These are phyloP conservation scores for Phaeodactylum tricornutum DNA, from an alignment of 108 stramenopile genomes.

Conservation along the genomic window DNA sequence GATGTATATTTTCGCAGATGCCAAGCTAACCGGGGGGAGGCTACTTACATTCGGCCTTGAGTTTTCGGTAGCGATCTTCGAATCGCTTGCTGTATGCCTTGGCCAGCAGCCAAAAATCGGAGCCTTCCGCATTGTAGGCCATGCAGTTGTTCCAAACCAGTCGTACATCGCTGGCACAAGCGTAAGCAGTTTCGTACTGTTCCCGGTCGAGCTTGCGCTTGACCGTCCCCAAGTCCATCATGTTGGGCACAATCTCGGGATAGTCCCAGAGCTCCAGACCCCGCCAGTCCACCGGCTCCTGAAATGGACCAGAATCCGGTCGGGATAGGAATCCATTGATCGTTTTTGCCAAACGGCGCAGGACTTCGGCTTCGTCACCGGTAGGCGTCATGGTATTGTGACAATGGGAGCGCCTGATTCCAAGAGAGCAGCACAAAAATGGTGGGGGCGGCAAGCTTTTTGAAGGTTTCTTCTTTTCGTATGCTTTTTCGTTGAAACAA, in stretches of 20 bases:
- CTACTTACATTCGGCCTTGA: constrained; percentile 52
- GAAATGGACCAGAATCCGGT: constrained; percentile 69
- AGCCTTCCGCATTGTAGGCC: constrained; percentile 91
- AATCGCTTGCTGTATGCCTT: constrained; percentile 62
- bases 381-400: constrained; percentile 26
- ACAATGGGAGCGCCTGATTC: no score
- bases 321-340: constrained; percentile 52
- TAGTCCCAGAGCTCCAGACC: constrained; percentile 90
- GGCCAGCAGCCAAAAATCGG: constrained; percentile 84
- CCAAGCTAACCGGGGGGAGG: no score
- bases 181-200: constrained; percentile 59
- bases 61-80: constrained; percentile 79
- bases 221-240: constrained; percentile 97
- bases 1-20: no score
- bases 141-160: constrained; percentile 94
- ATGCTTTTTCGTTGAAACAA: no score
- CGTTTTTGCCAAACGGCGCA: constrained; percentile 48
- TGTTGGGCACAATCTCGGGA: constrained; percentile 82
- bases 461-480: no score
- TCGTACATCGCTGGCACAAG: constrained; percentile 85
- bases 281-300: constrained; percentile 93
- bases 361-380: constrained; percentile 37
- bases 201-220: constrained; percentile 73
- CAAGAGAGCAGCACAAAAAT: no score
- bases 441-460: no score